Base-by-base conservation (phyloP, 768 basidiomycete genomes). In the Mycena polygramma region DNA sequence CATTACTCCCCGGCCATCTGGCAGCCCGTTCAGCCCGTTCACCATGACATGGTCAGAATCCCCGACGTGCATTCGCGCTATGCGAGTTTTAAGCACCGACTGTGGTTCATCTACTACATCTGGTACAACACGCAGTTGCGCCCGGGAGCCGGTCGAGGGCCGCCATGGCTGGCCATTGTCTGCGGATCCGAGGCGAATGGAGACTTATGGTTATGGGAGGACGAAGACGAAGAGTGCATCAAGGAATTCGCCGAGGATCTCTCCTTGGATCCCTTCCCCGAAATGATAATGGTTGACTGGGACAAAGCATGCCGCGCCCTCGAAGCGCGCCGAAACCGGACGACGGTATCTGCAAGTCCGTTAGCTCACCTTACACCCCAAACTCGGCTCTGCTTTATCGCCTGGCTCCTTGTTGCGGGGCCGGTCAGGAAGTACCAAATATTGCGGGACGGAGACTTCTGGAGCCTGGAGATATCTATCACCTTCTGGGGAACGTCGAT, bases 131-230 rank as follows among this genome's bases (percentile, higher is more conserved):
- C n/a, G n/a, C 20, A 57, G 4, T 19, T 4, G 19, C 36, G 20
- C 20, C 9, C 13, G 13, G 55, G 55, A 24, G 24, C 20, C 22
- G 8, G 11, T 13, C 13, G 26, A 20, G 1, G 48, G 4, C 9
- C 13, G 14, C 41, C n/a, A 19, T 67, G 66, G 57, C 9, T 20
- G 7, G 51, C 20, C 24, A 26, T 60, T 20, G 13, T 67, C 15
- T 19, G 17, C 14, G 58, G 58, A 2, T 35, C 66, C 36, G 58
- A 60, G 41, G 43, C 57, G 11, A 15, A 39, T 15, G 57, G 39
- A 43, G 53, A 68, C 45, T 20, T 68, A 11, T 68, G 67, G 67
- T 48, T 62, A 6, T 68, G 67, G 67, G 60, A 62, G 39, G 60
- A 68, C 6, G 60, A 13, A 14, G 67, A 68, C 45, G 67, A 68